Percentiles rank a stretch among this genome's conserved stretches.
Evolutionary conservation across 2,329 filamentous ascomycete species (phyloP).

Genomic region (Fusarium subtropicale): DNA sequence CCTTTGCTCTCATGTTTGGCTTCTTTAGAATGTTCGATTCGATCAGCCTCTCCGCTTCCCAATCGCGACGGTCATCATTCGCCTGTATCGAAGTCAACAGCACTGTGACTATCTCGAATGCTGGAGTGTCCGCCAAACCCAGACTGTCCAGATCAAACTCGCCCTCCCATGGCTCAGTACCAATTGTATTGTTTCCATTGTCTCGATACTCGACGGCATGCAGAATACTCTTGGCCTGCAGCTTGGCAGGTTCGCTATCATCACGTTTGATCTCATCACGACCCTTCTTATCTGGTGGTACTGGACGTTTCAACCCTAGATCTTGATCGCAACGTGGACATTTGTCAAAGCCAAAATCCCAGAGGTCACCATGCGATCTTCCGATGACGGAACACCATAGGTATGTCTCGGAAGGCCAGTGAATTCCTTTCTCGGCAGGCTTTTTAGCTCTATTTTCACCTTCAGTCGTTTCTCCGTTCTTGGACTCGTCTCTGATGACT

Average conservation of each 20-base stretch:
- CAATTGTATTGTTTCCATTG: neutral
- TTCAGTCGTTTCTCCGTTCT: neutral
- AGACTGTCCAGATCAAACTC: neutral
- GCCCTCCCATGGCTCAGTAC: neutral
- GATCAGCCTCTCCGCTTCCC: neutral
- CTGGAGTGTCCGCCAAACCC: neutral
- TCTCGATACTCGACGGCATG: neutral
- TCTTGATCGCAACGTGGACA: neutral
- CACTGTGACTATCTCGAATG: neutral
- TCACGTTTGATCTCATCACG: too few relatives aligned
- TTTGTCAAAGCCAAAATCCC: neutral
- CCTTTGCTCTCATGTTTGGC: neutral
- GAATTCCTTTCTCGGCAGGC: rapidly evolving
- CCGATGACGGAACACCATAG: neutral
- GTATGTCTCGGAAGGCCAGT: neutral
- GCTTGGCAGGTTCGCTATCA: neutral
- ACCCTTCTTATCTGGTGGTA: too few relatives aligned
- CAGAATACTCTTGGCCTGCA: neutral
- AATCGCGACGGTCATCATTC: neutral
- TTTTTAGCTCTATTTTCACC: neutral
- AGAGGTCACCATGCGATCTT: neutral
- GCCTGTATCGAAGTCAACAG: neutral
- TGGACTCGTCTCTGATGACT: neutral
- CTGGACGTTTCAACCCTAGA: neutral
- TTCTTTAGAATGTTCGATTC: neutral